A percentile compares a stretch with the other conserved stretches of the same genome.
Conservation (phyloP, 768 basidiomycete genomes). For the Naganishia antarctica region DNA sequence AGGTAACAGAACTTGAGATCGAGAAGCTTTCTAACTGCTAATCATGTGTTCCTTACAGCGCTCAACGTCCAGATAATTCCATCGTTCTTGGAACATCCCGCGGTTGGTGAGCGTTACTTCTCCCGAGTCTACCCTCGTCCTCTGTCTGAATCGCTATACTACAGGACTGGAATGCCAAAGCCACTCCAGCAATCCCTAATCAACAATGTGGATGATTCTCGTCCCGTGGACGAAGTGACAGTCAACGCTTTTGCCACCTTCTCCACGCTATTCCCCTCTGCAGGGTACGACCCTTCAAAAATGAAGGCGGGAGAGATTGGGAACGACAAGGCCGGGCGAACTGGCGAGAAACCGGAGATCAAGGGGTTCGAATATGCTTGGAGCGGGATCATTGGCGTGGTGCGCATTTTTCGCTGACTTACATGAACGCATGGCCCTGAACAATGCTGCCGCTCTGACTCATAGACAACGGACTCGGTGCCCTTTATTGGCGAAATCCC, state of each 20-base stretch:
- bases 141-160: too few relatives aligned
- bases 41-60: slow-evolving; percentile 17
- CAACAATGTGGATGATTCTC: slow-evolving; percentile 36
- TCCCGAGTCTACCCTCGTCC: too few relatives aligned
- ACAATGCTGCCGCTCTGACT: not conserved
- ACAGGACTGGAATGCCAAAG: slow-evolving; percentile 32
- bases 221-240: slow-evolving; percentile 23
- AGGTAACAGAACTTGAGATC: not conserved
- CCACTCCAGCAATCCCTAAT: slow-evolving; percentile 20
- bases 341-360: not conserved
- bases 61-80: slow-evolving; percentile 35
- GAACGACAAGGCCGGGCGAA: not conserved
- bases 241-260: slow-evolving; percentile 30
- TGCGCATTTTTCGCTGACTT: slow-evolving; percentile 23
- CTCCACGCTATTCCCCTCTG: slow-evolving; percentile 26
- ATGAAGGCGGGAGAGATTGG: not conserved
- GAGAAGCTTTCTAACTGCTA: not conserved
- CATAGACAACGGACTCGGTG: slow-evolving; percentile 37
- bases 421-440: too few relatives aligned
- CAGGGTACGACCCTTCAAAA: not conserved
- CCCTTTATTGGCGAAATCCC: slow-evolving; percentile 39
- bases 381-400: slow-evolving; percentile 43
- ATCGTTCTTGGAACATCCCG: slow-evolving; percentile 35
- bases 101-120: slow-evolving; percentile 28
- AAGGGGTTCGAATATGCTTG: slow-evolving; percentile 41